Evolutionary conservation across 805 yeast genomes (phyloP), one percentile per base, ranked within the genome.

Genomic region (Wickerhamiella vanderwaltii): DNA sequence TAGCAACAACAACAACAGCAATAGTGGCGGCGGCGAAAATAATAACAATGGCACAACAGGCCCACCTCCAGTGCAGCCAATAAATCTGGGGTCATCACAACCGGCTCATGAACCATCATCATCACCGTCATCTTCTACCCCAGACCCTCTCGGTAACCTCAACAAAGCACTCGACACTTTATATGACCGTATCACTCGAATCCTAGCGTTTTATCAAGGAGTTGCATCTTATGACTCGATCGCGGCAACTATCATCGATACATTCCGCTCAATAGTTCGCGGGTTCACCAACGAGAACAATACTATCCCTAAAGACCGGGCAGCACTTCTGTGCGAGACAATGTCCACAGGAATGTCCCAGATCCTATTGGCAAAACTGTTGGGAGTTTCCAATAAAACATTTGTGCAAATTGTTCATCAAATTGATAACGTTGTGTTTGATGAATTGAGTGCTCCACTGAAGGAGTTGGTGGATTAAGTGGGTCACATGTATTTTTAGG

Each of bases 241-340:
- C 18, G 35, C 23, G n/a, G 24, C 23, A 5, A 17, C 35, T 6
- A 5, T 31, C 15, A n/a, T 23, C 6, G 35, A 31, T 7, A 31
- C 35, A 13, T 17, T 31, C 22, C 17, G 12, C 5, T 11, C 26
- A 11, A 33, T 33, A 6, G 13, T 22, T 3, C 5, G 26, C 5
- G 36, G 36, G 9, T 33, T 33, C 6, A 23, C 26, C 26, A 11
- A 23, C 26, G 26, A 20, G 5, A 13, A 22, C 12, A 13, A 17
- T 7, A 11, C 6, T 11, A 12, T 33, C n/a, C 26, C 36, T 4
- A 12, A 9, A 13, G 26, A 19, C 16, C 25, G 26, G 9, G 36
- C 35, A 11, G 35, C 35, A 11, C 23, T 33, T 9, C n/a, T 33
- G 25, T 33, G 36, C 36, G 36, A 33, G 17, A 33, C 36, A 11